Percentiles rank a stretch among this genome's conserved stretches.
Evolutionary conservation across 192 early-diverging fungal species (phyloP).

Genomic region (Chytriomyces hyalinus): DNA sequence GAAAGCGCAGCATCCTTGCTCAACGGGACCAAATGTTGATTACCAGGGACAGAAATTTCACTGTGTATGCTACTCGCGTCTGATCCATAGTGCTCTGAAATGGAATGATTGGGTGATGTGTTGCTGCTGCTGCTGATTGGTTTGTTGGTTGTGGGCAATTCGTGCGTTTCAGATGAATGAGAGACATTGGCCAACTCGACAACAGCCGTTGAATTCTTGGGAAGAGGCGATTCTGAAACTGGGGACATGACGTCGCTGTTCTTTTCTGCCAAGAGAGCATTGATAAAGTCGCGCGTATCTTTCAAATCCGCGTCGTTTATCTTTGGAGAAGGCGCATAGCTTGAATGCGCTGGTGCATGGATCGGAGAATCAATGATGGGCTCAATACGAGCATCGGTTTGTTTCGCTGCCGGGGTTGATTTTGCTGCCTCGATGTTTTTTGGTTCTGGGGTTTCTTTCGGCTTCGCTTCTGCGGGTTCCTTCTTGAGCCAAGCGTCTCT

Average conservation of each 20-base stretch:
- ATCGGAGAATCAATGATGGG: not conserved
- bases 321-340: not conserved
- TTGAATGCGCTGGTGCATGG: not conserved
- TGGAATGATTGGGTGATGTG: not conserved
- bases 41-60: no score
- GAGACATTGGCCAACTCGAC: not conserved
- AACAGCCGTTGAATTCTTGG: not conserved
- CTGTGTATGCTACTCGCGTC: no score
- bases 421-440: not conserved
- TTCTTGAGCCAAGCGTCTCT: constrained; percentile 8
- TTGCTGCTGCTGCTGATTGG: not conserved
- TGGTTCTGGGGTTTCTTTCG: not conserved
- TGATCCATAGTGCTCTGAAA: not conserved
- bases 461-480: not conserved
- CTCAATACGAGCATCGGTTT: not conserved
- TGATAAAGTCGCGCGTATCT: constrained; percentile 17
- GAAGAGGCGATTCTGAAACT: not conserved
- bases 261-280: not conserved
- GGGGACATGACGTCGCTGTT: not conserved
- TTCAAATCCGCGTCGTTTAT: constrained; percentile 12
- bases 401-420: not conserved
- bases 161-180: not conserved
- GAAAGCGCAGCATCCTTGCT: no score
- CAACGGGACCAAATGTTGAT: no score
- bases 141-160: not conserved